Percentiles rank a stretch among this genome's conserved stretches.
These are phyloP conservation scores for Teratosphaeria gauchensis DNA, from an alignment of 2,329 filamentous ascomycete genomes.

Conservation along the genomic window DNA sequence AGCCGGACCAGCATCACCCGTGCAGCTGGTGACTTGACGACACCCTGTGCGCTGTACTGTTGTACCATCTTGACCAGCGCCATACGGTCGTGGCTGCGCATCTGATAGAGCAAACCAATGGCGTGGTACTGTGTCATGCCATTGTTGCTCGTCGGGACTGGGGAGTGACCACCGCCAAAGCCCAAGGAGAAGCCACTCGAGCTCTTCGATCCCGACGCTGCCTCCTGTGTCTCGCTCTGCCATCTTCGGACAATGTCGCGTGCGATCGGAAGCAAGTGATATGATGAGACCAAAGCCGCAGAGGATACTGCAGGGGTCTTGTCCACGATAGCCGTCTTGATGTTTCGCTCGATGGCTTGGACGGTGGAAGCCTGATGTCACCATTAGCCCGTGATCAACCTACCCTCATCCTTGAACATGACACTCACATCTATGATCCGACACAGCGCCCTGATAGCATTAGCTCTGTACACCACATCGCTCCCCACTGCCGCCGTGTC, in stretches of 20 bases:
- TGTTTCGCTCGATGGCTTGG: slow-evolving; percentile 92
- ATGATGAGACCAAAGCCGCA: slow-evolving; percentile 89
- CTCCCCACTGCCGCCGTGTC: slow-evolving; percentile 92
- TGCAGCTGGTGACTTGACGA: slow-evolving; percentile 89
- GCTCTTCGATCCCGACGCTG: slow-evolving; percentile 80
- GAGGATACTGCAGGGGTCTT: slow-evolving; percentile 97
- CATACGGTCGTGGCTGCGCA: slow-evolving; percentile 96
- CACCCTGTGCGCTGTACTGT: slow-evolving; percentile 84
- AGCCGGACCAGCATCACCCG: slow-evolving; percentile 86
- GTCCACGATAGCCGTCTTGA: slow-evolving; percentile 99
- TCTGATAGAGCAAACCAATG: slow-evolving; percentile 93
- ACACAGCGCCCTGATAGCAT: slow-evolving; percentile 90
- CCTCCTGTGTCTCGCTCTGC: slow-evolving; percentile 98
- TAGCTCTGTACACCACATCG: slow-evolving; percentile 86
- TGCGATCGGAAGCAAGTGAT: slow-evolving; percentile 92
- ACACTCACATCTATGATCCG: slow-evolving; percentile 81
- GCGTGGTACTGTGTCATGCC: slow-evolving; percentile 99
- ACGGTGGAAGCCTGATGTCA: slow-evolving; percentile 72
- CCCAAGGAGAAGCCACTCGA: slow-evolving; percentile 83
- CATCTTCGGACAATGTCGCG: slow-evolving; percentile 91
- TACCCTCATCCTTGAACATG: neutral
- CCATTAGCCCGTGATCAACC: neutral
- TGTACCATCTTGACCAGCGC: slow-evolving; percentile 99
- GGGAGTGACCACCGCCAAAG: slow-evolving; percentile 61
- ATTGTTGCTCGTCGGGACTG: slow-evolving; percentile 63